Evolutionary conservation across 441 rosid species (phyloP), one percentile per base, ranked within the genome.

Genomic region (Pelargonium citronellum): DNA sequence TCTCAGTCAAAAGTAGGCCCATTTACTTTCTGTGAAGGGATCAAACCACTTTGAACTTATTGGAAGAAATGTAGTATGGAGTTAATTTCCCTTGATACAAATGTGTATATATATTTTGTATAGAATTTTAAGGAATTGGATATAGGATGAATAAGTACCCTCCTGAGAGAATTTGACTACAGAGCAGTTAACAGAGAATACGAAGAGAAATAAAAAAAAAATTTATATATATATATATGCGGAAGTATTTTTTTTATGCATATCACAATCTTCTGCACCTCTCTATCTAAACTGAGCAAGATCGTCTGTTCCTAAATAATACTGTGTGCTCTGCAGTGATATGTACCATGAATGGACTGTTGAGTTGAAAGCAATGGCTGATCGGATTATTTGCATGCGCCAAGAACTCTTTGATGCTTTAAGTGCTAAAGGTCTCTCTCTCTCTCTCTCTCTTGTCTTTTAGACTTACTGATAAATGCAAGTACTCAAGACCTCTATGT

Each of bases 281-380:
- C 20, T 67, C 17, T 46, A 13, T 67, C 39, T 67, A 30, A 44
- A 27, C 51, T 47, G 5, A 46, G 47, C 34, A 30, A 49, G 49
- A 58, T 58, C 34, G 8, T 65, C 68, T 37, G 51, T 15, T 39
- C 51, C 51, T 65, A 15, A 65, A 15, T 65, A 37, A 39, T 65
- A 44, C 39, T 10, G 19, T 16, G 15, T 13, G 34, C 12, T 68
- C 15, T 79, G 70, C 79, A 83, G 89, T 67, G 81, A 80, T 51
- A 69, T 85, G 87, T 83, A 79, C 75, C 76, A 80, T 17, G 88
- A 82, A 71, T 87, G 91, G 91, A 87, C 86, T 64, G 34, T 80
- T 66, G 91, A 87, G 78, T 74, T 87, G 78, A 87, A 87, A 79
- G 89, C 75, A 63, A 87, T 87, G 91, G 91, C 89, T 79, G 89